Conservation (phyloP, 2,329 filamentous ascomycete genomes). For the Diaporthe destruens region DNA sequence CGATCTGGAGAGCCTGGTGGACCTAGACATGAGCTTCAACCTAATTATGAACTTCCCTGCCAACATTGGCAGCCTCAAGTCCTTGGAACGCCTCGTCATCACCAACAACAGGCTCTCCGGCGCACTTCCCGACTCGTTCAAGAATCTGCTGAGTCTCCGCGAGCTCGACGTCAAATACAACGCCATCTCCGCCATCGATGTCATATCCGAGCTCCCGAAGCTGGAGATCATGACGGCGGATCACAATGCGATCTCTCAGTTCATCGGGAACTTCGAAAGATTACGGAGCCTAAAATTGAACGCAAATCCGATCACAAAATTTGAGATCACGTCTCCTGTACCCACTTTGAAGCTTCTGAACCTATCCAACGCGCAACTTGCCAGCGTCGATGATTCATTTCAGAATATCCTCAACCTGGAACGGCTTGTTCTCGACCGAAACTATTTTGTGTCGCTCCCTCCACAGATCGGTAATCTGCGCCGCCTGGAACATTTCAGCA, state of each 20-base stretch:
- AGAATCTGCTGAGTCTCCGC: slow-evolving; percentile 80
- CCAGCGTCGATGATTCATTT: slow-evolving; percentile 90
- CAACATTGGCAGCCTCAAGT: slow-evolving; percentile 81
- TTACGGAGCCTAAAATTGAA: slow-evolving; percentile 90
- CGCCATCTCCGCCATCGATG: slow-evolving; percentile 86
- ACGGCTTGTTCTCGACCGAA: slow-evolving; percentile 90
- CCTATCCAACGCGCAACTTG: slow-evolving; percentile 89
- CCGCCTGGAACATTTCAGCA: slow-evolving; percentile 90
- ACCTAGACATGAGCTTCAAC: slow-evolving; percentile 98
- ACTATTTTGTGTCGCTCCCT: slow-evolving; percentile 93
- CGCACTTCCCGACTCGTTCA: slow-evolving; percentile 79
- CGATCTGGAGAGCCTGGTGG: slow-evolving; percentile 83
- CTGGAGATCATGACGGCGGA: slow-evolving; percentile 90
- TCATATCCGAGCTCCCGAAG: slow-evolving; percentile 84
- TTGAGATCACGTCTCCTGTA: slow-evolving; percentile 82
- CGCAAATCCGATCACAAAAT: slow-evolving; percentile 94
- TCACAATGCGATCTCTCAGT: slow-evolving; percentile 92
- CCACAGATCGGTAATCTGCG: slow-evolving; percentile 85
- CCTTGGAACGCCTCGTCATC: slow-evolving; percentile 89
- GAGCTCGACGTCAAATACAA: slow-evolving; percentile 98
- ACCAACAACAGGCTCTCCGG: slow-evolving; percentile 93
- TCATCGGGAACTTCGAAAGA: slow-evolving; percentile 87
- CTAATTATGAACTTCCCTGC: slow-evolving; percentile 83
- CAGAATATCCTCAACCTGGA: slow-evolving; percentile 88
- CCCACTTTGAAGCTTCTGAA: slow-evolving; percentile 89